Base-by-base conservation (phyloP, 805 yeast species). In the Sugiyamaella lignohabitans region DNA sequence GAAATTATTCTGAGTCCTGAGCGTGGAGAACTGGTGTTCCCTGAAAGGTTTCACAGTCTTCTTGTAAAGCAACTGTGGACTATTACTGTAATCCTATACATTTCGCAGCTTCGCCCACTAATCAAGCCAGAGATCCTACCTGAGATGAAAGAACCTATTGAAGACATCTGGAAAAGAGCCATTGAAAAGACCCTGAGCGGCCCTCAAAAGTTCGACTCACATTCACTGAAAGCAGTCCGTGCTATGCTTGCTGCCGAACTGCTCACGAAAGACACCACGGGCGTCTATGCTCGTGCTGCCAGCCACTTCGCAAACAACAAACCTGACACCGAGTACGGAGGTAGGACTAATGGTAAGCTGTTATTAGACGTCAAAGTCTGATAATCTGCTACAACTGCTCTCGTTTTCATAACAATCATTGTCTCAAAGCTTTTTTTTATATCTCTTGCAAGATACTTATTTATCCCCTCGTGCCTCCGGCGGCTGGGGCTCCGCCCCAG, bases 201-300 rank as follows among this genome's bases (percentile, higher is more conserved):
- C 4, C 44, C 45, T 4, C 41, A 51, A 27, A 38, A 40, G 23
- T 47, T 41, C 30, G 58, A 57, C 21, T 45, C 50, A 11, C 59
- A 56, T 38, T 39, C 32, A 16, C 48, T 53, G 35, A 57, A 57
- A 40, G 59, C 55, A 1, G 38, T 55, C n/a, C 35, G 61, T 18
- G 54, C 59, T 4, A 30, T 54, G 34, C 42, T 55, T 30, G 47
- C 54, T 27, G 46, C 57, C 1, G 58, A 56, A 20, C 8, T 20
- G 18, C 39, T 49, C 29, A 37, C 44, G 4, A 23, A 48, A 8
- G 56, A 54, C 27, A 45, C 40, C 4, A 22, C 46, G n/a, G 59
- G 52, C 6, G 47, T 47, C 21, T 56, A 51, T 16, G 54, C 54
- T 18, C 45, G 41, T 36, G 56, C 56, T 14, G 58, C 56, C 2